A percentile compares a stretch with the other conserved stretches of the same genome.
Conservation (phyloP, 306 rosid species). For the Medicago arabica region DNA sequence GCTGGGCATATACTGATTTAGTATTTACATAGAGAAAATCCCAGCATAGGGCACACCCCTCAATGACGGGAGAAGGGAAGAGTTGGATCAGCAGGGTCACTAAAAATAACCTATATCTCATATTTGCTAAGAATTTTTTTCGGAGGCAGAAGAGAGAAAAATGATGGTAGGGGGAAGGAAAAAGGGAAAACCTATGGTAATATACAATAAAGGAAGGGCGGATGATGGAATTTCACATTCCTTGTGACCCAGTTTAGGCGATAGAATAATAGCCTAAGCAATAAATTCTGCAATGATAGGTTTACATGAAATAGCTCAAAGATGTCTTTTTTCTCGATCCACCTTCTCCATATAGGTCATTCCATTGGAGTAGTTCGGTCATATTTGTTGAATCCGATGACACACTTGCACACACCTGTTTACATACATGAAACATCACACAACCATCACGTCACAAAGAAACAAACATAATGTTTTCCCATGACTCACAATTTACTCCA, state of each 20-base stretch:
- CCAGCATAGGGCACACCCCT: slow-evolving; percentile 30
- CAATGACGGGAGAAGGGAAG: slow-evolving; percentile 18
- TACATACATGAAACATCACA: not conserved
- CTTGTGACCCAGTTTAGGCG: slow-evolving; percentile 42
- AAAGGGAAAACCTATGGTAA: slow-evolving; percentile 45
- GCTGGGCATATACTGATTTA: not conserved
- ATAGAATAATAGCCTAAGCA: slow-evolving; percentile 51
- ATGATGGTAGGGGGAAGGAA: slow-evolving; percentile 32
- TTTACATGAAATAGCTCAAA: slow-evolving; percentile 96
- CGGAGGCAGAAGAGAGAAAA: not conserved
- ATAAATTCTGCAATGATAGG: slow-evolving; percentile 59
- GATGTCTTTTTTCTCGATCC: slow-evolving; percentile 94
- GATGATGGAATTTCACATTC: slow-evolving; percentile 38
- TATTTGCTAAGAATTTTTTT: slow-evolving; percentile 25
- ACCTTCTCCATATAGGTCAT: slow-evolving; percentile 96
- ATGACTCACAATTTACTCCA: not conserved
- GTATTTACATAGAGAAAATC: slow-evolving; percentile 44
- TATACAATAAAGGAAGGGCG: slow-evolving; percentile 43
- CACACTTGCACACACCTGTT: slow-evolving; percentile 96
- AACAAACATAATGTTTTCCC: slow-evolving; percentile 1
- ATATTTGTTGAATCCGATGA: slow-evolving; percentile 91
- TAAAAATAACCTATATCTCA: slow-evolving; percentile 42
- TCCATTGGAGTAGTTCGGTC: slow-evolving; percentile 97
- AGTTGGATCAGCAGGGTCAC: slow-evolving; percentile 36
- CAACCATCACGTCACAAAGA: not conserved